Evolutionary conservation across 805 yeast genomes (phyloP), one percentile per base, ranked within the genome.

Genomic region (Starmerella sirachaensis): DNA sequence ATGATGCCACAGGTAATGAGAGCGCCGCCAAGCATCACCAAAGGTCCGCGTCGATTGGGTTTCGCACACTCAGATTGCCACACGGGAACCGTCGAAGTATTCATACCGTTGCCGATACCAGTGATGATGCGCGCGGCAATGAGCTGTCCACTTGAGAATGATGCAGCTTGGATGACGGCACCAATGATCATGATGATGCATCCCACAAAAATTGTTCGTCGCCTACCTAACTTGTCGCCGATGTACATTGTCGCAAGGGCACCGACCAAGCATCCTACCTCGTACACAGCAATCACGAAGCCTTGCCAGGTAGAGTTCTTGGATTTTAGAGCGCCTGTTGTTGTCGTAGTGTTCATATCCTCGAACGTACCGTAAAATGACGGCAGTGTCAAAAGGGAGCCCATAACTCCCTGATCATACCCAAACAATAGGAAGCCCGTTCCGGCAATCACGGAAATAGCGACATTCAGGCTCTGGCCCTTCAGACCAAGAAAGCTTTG

Each of bases 331-430:
- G n/a, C n/a, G n/a, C n/a, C n/a, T 9, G 22, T 33, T 1, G 30
- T n/a, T 3, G 41, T 41, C n/a, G 20, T 3, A 3, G 44, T 40
- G 41, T 40, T 33, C 41, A 41, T 44, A 17, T 34, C 27, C 12
- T 42, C 41, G 30, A 44, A 41, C 33, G 37, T 40, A 13, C 35
- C 68, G 17, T 34, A 38, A 25, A 42, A 42, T 12, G 46, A 9
- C 5, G 46, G 46, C 3, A 42, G 35, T 9, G 46, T 42, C 23
- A 42, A 31, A 3, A 42, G 22, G 5, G 46, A 42, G 5, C 46
- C 46, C 84, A 78, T 77, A 35, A 79, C 69, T 54, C 88, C 88
- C 57, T 79, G 86, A 53, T 78, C 84, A 51, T 77, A 79, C 40
- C 88, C 88, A 51, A 79, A 78, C 37, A 78, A 65, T 5, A 72